Percentiles rank a stretch among this genome's conserved stretches.
phyloP scores from a whole-genome alignment of 352 stramenopile species.

The Pythium insidiosum region DNA sequence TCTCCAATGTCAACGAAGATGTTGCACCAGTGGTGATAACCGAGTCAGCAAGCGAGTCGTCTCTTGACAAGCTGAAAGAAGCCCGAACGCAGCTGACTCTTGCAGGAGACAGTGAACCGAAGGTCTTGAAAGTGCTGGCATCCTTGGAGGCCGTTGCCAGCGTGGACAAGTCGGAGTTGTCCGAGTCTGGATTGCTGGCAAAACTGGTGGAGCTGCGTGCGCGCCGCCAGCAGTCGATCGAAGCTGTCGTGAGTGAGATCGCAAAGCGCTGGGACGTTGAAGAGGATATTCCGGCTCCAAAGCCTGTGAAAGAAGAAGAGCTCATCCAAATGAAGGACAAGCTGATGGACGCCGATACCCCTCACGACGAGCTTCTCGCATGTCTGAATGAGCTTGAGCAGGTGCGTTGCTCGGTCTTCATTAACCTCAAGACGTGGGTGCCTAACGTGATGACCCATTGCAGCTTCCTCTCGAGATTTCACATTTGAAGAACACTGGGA shows the following conservation, averaged over 20 bases:
- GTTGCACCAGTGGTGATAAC: slow-evolving; percentile 8
- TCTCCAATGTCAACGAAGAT: not conserved
- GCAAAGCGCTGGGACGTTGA: slow-evolving; percentile 41
- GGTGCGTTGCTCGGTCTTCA: slow-evolving; percentile 19
- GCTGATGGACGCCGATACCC: slow-evolving; percentile 31
- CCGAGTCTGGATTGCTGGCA: slow-evolving; percentile 19
- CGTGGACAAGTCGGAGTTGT: slow-evolving; percentile 26
- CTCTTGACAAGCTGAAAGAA: not conserved
- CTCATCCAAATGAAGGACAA: slow-evolving; percentile 54
- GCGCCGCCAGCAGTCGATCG: slow-evolving; percentile 21
- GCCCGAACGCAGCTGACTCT: not conserved
- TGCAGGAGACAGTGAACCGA: not conserved
- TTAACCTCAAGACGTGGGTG: too few relatives aligned
- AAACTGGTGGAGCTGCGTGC: slow-evolving; percentile 30
- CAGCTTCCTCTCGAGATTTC: slow-evolving; percentile 56
- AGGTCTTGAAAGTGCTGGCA: slow-evolving; percentile 7
- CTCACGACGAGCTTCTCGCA: slow-evolving; percentile 61
- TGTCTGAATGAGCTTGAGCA: slow-evolving; percentile 42
- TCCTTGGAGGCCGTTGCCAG: slow-evolving; percentile 19
- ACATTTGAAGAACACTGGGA: slow-evolving; percentile 61
- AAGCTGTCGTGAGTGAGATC: slow-evolving; percentile 22
- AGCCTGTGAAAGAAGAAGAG: slow-evolving; percentile 43
- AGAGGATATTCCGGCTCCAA: slow-evolving; percentile 32
- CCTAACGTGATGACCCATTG: too few relatives aligned
- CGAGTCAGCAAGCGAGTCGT: slow-evolving; percentile 1